Percentiles rank a stretch among this genome's conserved stretches.
Conservation (phyloP, 306 rosid genomes). For the Sophora flavescens region DNA sequence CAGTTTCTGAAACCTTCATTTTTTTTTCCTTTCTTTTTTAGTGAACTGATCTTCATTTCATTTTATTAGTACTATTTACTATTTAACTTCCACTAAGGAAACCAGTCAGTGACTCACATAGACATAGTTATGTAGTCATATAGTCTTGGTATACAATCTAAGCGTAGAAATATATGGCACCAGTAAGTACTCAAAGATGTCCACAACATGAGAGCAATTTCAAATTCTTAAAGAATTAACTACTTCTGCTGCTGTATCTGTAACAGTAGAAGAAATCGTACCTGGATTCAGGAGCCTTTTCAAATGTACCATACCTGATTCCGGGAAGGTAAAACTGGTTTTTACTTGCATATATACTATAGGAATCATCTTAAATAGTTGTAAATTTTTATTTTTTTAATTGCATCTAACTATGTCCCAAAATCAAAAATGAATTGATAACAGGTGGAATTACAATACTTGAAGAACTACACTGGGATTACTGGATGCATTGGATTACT, state of each 20-base stretch:
- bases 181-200: slow-evolving; percentile 13
- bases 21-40: background rate
- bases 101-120: slow-evolving; percentile 3
- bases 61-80: background rate
- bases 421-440: slow-evolving; percentile 21
- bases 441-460: slow-evolving; percentile 70
- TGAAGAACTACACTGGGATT: slow-evolving; percentile 55
- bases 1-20: background rate
- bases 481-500: slow-evolving; percentile 68
- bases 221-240: slow-evolving; percentile 12
- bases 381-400: background rate
- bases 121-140: background rate
- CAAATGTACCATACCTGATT: slow-evolving; percentile 57
- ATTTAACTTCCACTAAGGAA: slow-evolving; percentile 19
- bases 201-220: slow-evolving; percentile 23
- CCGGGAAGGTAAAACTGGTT: slow-evolving; percentile 59
- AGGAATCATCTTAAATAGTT: background rate
- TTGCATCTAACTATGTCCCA: slow-evolving; percentile 14
- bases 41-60: slow-evolving; percentile 16
- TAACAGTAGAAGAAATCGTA: slow-evolving; percentile 60
- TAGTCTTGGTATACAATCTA: background rate
- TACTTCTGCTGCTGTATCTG: slow-evolving; percentile 39
- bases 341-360: slow-evolving; percentile 11
- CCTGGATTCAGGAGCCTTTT: slow-evolving; percentile 67
- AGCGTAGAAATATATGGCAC: background rate